Evolutionary conservation across 805 yeast genomes (phyloP), one percentile per base, ranked within the genome.

Genomic region (Hanseniaspora taiwanica): DNA sequence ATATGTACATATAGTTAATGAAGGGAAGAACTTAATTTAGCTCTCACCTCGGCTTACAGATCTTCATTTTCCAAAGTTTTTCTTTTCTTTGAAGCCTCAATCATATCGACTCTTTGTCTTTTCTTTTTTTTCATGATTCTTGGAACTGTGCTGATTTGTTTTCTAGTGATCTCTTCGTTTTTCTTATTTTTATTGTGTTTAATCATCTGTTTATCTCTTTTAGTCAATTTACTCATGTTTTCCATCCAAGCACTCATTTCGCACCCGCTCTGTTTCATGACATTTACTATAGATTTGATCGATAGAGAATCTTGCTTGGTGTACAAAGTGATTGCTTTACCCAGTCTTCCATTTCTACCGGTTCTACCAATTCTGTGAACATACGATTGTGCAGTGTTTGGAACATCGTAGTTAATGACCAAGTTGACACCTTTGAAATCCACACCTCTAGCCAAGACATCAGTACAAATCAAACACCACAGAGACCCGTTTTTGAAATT

Each of bases 311-410:
- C 99, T 46, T 84, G 94, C 55, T 86, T 87, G 20, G 98, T 89
- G 64, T 82, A 91, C 48, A 87, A 78, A 0, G 98, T 91, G 16
- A 91, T 74, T 0, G 97, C 96, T 50, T 71, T 71, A 42, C 99
- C 98, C 7, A 63, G 53, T 44, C 81, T 75, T 1, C 94, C 95
- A 40, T 85, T 95, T 69, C 99, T 79, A 49, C 98, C 99, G 2
- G 98, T 89, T 69, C 99, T 81, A 60, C 99, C 99, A 52, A 91
- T 84, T 64, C 99, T 76, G 60, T 91, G 99, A 36, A 91, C 96
- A 58, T 91, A 91, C 0, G 95, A 80, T 59, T 89, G 96, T 1
- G 96, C 85, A 35, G 81, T 74, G 51, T 77, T 82, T 14, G 99
- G 99, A 10, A 91, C 94, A 61, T 91, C 99, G 59, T 91, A 91